Base-by-base conservation (phyloP, 306 rosid genomes). In the Lupinus albus region DNA sequence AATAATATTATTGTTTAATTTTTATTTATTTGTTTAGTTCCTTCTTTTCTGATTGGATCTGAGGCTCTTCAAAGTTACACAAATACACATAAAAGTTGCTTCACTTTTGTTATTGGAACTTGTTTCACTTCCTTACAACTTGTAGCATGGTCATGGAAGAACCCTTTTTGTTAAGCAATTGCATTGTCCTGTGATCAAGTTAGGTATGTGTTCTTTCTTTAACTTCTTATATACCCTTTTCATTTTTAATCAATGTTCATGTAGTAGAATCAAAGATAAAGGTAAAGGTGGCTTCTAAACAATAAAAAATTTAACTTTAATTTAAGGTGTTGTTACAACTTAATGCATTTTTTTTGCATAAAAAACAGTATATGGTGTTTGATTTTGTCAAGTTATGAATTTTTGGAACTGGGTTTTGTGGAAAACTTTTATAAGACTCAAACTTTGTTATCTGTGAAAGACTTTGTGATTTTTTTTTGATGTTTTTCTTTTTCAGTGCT, bases 21-120 rank as follows among this genome's bases (percentile, higher is more conserved):
- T 61, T 61, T 62, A 56, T 45, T 58, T 60, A 71, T 73, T 58
- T 84, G 67, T 52, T 65, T 64, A 59, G 49, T 75, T 81, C 64
- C 33, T 78, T 54, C 50, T 74, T 84, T 59, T 83, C 68, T 78
- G 94, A 90, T 93, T 86, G 83, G 99, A 93, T 90, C 99, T 83
- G 97, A 83, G 79, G 67, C 85, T 76, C 86, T 58, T 81, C 84
- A 38, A 76, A 39, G 77, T 17, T 67, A 72, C 72, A 75, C 77
- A 73, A 78, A 73, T 72, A 49, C 75, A 50, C 72, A 15, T 64
- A 80, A 85, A 83, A 84, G 87, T 50, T 58, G 67, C 51, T 60
- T 79, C 79, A 82, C 90, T 89, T 86, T 85, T 2, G n/a, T 25
- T 25, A 79, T 76, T 35, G 41, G 46, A 41, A 49, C 49, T 49